Evolutionary conservation across 2,329 filamentous ascomycete species (phyloP).

Genomic region (Apiospora malaysiana): DNA sequence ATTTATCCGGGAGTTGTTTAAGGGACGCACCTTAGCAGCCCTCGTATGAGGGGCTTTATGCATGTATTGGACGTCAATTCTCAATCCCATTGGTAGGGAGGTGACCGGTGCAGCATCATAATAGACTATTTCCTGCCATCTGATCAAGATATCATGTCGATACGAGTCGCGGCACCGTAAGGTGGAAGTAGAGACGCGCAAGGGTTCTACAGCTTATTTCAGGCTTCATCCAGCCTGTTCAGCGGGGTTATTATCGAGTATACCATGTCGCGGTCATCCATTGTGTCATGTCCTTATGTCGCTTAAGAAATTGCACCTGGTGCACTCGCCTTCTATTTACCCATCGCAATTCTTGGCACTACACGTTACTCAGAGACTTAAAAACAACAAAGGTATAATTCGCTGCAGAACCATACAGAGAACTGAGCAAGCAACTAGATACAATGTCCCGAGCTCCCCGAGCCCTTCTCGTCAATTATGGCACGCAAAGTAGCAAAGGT

Average conservation of each 20-base stretch:
- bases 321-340: not conserved
- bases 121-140: not conserved
- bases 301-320: not conserved
- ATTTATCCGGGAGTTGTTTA: not conserved
- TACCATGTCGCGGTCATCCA: not conserved
- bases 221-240: not conserved
- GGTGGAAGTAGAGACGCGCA: not conserved
- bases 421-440: constrained; percentile 7
- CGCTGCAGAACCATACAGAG: not conserved
- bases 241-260: not conserved
- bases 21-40: not conserved
- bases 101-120: not conserved
- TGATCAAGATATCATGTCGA: not conserved
- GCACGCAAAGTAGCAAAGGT: not conserved
- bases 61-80: not conserved
- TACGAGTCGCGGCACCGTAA: not conserved
- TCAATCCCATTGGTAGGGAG: not conserved
- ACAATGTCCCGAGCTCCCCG: not conserved
- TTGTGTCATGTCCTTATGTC: no score
- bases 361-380: not conserved
- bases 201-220: not conserved
- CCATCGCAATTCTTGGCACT: not conserved
- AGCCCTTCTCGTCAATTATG: not conserved
- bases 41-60: not conserved
- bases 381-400: not conserved